Evolutionary conservation across 371 early-diverging fungal species (phyloP), one percentile per base, ranked within the genome.

Genomic region (Phascolomyces articulosus): DNA sequence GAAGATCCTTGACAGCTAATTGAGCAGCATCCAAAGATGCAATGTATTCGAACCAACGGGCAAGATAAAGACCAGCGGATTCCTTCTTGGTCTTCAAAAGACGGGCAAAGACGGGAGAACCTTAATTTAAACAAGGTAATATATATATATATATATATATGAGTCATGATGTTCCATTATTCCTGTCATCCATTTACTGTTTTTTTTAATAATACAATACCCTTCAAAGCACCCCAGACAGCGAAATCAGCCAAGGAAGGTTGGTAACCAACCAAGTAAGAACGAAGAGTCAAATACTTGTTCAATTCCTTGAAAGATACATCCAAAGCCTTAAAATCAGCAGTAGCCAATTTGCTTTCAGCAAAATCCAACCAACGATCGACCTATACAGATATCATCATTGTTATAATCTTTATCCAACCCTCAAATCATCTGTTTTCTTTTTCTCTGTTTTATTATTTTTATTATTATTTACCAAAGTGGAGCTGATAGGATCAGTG

Each of bases 201-300:
- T 34, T 38, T 40, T 55, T 54, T 54, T 55, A 41, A 38, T 6
- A 64, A 48, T 18, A n/a, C 21, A 60, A 16, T 72, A 87, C 86
- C 75, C 74, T 89, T 92, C 76, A 97, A 75, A 38, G 94, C 88
- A 55, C 94, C 96, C 95, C 95, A 98, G 60, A 93, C 69, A 21
- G 87, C 89, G 48, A 91, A 87, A 74, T 98, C 98, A 34, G 96
- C 97, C 6, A 89, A 79, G 1, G 95, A 83, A 57, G 84, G 67
- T 48, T 83, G 72, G 79, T 96, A 93, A 1, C 96, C 96, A 58
- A 88, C 89, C 63, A 95, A 67, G 73, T 86, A 96, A 40, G 93
- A 90, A 51, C 96, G 88, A 71, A 96, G 80, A 16, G 85, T 84
- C 70, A 95, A 77, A 69, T 91, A 89, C 68, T 87, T 87, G 84